phyloP scores from a whole-genome alignment of 106 monocot species.

The Xerophyta viscosa region DNA sequence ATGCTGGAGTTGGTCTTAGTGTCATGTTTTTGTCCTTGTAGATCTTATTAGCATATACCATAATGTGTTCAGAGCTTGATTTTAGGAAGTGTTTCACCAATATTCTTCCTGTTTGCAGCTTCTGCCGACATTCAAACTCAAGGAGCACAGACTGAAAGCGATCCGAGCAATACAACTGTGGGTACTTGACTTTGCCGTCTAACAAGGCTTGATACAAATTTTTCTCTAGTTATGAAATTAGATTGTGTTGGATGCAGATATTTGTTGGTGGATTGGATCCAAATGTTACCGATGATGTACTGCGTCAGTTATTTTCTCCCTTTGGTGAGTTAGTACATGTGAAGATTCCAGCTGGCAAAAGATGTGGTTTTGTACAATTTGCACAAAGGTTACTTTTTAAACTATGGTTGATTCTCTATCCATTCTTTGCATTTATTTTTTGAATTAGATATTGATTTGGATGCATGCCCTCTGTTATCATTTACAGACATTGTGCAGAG shows the following conservation, averaged over 20 bases:
- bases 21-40: too few relatives aligned
- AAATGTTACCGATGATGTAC: slow-evolving; percentile 22
- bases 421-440: neutral
- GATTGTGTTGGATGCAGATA: slow-evolving; percentile 5
- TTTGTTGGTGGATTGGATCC: slow-evolving; percentile 40
- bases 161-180: slow-evolving; percentile 28
- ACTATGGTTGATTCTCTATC: too few relatives aligned
- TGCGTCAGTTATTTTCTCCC: slow-evolving; percentile 25
- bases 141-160: slow-evolving; percentile 9
- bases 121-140: neutral
- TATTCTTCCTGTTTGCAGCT: slow-evolving; percentile 9
- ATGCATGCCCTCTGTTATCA: neutral
- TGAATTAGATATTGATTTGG: neutral
- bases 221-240: neutral
- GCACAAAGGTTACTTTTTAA: slow-evolving; percentile 21
- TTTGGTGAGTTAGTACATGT: slow-evolving; percentile 33
- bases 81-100: neutral
- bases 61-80: neutral
- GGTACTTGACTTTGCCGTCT: slow-evolving; percentile 2
- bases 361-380: slow-evolving; percentile 44
- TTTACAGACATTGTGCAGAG: slow-evolving; percentile 26
- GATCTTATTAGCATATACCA: too few relatives aligned
- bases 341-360: slow-evolving; percentile 36
- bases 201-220: neutral
- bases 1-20: too few relatives aligned